These are phyloP conservation scores for Dictyostelium purpureum DNA, from an alignment of 78 protist genomes.

Conservation along the genomic window DNA sequence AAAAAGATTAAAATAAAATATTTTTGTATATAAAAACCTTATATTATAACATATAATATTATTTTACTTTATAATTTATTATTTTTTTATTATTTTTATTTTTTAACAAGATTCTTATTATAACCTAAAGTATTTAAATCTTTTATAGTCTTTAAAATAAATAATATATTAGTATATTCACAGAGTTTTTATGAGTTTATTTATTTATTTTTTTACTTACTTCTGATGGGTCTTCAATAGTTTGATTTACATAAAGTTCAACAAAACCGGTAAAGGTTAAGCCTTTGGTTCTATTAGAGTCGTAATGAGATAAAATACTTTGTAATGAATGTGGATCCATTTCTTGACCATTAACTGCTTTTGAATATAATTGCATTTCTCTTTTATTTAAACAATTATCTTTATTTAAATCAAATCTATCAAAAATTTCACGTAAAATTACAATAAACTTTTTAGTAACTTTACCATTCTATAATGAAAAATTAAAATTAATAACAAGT, in stretches of 20 bases:
- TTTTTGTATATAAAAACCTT: too few species aligned
- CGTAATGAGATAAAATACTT: background rate
- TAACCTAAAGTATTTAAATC: constrained; percentile 41
- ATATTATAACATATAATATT: too few species aligned
- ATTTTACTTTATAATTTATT: too few species aligned
- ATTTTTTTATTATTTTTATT: background rate
- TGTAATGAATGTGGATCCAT: constrained; percentile 12
- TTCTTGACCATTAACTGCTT: constrained; percentile 1
- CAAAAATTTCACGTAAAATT: constrained; percentile 21
- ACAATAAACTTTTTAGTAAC: constrained; percentile 35
- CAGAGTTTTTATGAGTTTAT: too few species aligned
- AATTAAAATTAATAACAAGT: background rate
- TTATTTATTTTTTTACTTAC: too few species aligned
- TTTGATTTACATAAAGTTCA: constrained; percentile 55
- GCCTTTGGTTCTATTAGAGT: background rate
- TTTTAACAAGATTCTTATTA: background rate
- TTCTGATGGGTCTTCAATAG: constrained; percentile 24
- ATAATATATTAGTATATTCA: too few species aligned
- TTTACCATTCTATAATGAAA: constrained; percentile 15
- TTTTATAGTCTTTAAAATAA: constrained; percentile 1
- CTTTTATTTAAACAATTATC: constrained; percentile 17
- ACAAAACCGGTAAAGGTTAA: constrained; percentile 60
- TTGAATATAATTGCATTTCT: constrained; percentile 32
- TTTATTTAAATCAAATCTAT: constrained; percentile 39
- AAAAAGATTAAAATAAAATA: background rate